Percentiles rank a stretch among this genome's conserved stretches.
Evolutionary conservation across 1,284 basidiomycete genomes (phyloP).

Genomic region (Takashimella tepidaria): DNA sequence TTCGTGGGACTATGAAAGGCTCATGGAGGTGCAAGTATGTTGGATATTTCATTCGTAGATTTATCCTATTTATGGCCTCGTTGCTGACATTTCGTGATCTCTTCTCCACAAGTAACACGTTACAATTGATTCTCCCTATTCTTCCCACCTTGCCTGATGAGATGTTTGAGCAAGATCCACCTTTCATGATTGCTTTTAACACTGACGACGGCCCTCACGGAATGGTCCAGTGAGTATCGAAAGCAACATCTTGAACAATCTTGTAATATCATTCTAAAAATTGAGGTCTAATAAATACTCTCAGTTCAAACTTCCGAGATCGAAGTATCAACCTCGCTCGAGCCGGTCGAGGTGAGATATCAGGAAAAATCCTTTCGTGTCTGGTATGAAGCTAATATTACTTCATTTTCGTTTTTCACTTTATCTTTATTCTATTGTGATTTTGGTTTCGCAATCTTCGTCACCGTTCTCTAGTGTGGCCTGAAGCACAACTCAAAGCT

Average conservation of each 20-base stretch:
- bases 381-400: neutral
- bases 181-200: constrained; percentile 30
- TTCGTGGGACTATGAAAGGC: constrained; percentile 27
- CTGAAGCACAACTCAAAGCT: constrained; percentile 22
- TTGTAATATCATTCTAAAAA: too few relatives aligned
- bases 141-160: constrained; percentile 29
- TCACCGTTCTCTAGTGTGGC: constrained; percentile 27
- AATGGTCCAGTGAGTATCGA: constrained; percentile 19
- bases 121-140: constrained; percentile 30
- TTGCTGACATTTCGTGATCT: neutral
- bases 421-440: too few relatives aligned
- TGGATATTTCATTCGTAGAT: neutral
- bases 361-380: neutral
- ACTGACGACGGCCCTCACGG: constrained; percentile 33
- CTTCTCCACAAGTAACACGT: constrained; percentile 26
- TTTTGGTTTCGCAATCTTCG: too few relatives aligned
- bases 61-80: too few relatives aligned
- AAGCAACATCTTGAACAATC: neutral
- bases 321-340: constrained; percentile 23
- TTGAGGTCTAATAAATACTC: too few relatives aligned
- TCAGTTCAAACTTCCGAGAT: constrained; percentile 19
- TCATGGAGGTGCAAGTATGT: constrained; percentile 37
- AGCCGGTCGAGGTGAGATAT: constrained; percentile 23
- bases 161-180: constrained; percentile 29
- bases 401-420: too few relatives aligned